phyloP scores from a whole-genome alignment of 192 early-diverging fungal species.

The Rhizophagus sp. region DNA sequence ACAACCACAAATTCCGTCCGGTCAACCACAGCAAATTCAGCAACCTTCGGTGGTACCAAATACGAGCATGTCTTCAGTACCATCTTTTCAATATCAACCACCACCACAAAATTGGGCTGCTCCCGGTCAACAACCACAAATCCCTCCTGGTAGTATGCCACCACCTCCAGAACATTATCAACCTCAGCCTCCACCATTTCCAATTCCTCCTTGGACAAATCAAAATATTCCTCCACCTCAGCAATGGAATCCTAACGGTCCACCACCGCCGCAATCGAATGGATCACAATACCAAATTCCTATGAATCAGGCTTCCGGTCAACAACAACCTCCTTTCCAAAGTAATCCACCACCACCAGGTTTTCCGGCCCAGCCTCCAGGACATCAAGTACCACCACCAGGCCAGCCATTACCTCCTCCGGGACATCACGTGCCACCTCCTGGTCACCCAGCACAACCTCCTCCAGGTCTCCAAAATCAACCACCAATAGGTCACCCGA shows the following conservation, averaged over 20 bases:
- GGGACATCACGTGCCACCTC: constrained; percentile 7
- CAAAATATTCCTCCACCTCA: constrained; percentile 1
- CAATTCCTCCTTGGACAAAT: not conserved
- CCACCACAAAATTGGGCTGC: constrained; percentile 15
- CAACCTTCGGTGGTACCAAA: not conserved
- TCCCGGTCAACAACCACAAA: not conserved
- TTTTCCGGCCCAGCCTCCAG: not conserved
- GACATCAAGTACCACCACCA: not conserved
- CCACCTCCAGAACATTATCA: not conserved
- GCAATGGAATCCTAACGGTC: constrained; percentile 25
- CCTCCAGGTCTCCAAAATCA: not conserved
- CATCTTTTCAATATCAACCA: not conserved
- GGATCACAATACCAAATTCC: not conserved
- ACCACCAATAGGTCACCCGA: not conserved
- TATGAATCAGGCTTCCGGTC: too few relatives aligned
- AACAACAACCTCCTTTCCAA: not conserved
- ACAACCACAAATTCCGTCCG: not conserved
- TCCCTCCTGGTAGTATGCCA: not conserved
- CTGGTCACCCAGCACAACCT: too few relatives aligned
- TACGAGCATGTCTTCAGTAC: not conserved
- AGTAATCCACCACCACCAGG: constrained; percentile 10
- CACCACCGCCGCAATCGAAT: not conserved
- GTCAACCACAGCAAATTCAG: constrained; percentile 4
- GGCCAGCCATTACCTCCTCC: not conserved
- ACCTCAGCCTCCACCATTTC: constrained; percentile 7